Evolutionary conservation across 2,329 filamentous ascomycete species (phyloP).

Genomic region (Ophiostoma australiae): DNA sequence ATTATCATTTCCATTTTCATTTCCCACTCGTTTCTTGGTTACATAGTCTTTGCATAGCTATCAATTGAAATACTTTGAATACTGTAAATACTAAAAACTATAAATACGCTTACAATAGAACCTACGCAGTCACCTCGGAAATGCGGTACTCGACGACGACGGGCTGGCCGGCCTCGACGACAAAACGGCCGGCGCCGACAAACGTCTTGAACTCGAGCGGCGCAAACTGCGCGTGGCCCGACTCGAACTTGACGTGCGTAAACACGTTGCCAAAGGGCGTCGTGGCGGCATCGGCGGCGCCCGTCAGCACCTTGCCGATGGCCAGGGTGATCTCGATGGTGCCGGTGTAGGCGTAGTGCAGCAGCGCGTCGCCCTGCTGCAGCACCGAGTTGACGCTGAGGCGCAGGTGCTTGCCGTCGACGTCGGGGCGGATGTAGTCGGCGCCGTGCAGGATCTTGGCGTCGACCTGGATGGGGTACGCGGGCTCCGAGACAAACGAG

Average conservation of each 20-base stretch:
- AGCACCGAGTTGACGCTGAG: constrained; percentile 39
- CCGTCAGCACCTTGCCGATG: constrained; percentile 35
- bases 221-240: constrained; percentile 35
- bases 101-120: not conserved
- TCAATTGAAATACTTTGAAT: not conserved
- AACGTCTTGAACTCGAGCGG: constrained; percentile 39
- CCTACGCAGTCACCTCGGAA: constrained; percentile 36
- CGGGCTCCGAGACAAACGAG: constrained; percentile 36
- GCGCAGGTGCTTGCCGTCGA: constrained; percentile 36
- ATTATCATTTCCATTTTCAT: not conserved
- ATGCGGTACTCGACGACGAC: constrained; percentile 43
- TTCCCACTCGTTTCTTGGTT: no score
- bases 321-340: constrained; percentile 33
- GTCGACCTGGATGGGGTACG: constrained; percentile 38
- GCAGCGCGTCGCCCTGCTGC: constrained; percentile 34
- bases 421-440: constrained; percentile 41
- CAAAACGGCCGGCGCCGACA: constrained; percentile 40
- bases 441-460: constrained; percentile 38
- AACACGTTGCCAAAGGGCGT: constrained; percentile 39
- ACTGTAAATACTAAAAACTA: not conserved
- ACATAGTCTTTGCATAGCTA: not conserved
- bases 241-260: constrained; percentile 38
- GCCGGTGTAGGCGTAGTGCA: constrained; percentile 40
- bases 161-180: constrained; percentile 39
- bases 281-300: constrained; percentile 36